Evolutionary conservation across 2,329 filamentous ascomycete genomes (phyloP).

Genomic region (Phaeosphaeriaceae sp.): DNA sequence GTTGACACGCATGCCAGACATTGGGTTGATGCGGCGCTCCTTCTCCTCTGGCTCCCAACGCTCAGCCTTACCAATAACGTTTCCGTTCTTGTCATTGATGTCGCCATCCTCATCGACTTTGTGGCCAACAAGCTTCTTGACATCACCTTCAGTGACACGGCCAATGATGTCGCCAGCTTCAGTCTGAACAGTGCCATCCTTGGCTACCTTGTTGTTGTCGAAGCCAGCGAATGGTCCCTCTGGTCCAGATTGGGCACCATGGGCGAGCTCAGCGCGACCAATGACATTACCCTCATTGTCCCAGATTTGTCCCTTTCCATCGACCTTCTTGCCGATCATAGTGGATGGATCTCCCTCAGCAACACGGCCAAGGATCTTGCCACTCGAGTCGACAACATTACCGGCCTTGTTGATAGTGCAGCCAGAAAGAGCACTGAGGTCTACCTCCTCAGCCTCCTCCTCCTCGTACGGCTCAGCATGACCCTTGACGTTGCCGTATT

Average conservation of each 20-base stretch:
- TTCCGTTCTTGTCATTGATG: conserved; percentile 61
- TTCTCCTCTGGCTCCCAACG: conserved; percentile 62
- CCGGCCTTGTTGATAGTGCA: conserved; percentile 69
- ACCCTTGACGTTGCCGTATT: conserved; percentile 69
- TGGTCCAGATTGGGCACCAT: conserved; percentile 56
- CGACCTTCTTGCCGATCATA: conserved; percentile 67
- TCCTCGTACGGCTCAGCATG: conserved; percentile 64
- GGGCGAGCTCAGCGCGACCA: conserved; percentile 63
- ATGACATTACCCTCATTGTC: conserved; percentile 67
- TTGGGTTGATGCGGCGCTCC: conserved; percentile 64
- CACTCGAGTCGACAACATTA: conserved; percentile 65
- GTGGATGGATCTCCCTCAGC: conserved; percentile 62
- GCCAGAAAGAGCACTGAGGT: conserved; percentile 66
- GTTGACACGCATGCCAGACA: conserved; percentile 62
- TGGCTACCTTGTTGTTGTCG: conserved; percentile 61
- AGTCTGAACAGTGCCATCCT: conserved; percentile 63
- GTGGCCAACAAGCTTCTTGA: conserved; percentile 59
- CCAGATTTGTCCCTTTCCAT: conserved; percentile 68
- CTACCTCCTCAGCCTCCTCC: conserved; percentile 57
- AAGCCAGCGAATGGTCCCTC: conserved; percentile 68
- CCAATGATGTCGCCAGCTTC: conserved; percentile 55
- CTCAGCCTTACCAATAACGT: conserved; percentile 59
- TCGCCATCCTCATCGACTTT: conserved; percentile 60
- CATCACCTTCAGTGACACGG: conserved; percentile 57
- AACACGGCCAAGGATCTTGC: conserved; percentile 64